These are phyloP conservation scores for Chaetomium globosum DNA, from an alignment of 2,329 filamentous ascomycete species.

Conservation along the genomic window DNA sequence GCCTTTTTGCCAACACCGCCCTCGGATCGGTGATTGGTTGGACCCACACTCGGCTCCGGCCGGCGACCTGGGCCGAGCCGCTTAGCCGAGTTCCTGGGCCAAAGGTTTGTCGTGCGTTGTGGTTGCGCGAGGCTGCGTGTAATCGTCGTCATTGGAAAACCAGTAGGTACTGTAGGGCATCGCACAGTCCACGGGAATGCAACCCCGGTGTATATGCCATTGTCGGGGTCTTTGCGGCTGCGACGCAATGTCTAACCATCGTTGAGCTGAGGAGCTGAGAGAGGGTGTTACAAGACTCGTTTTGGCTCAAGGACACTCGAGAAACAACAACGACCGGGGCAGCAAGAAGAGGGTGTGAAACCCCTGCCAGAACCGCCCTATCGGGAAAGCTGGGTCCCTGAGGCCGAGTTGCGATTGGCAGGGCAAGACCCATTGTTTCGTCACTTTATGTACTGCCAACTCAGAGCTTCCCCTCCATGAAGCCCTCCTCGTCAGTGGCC, in stretches of 20 bases:
- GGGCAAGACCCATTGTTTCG: slow-evolving; percentile 32
- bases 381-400: slow-evolving; percentile 34
- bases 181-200: slow-evolving; percentile 10
- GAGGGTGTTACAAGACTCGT: background rate
- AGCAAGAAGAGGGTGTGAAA: slow-evolving; percentile 29
- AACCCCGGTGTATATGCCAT: background rate
- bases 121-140: background rate
- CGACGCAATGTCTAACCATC: background rate
- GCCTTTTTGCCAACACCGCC: background rate
- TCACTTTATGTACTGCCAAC: slow-evolving; percentile 42
- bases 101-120: background rate
- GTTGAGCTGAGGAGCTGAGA: background rate
- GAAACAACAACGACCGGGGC: slow-evolving; percentile 11
- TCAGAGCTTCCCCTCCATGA: slow-evolving; percentile 33
- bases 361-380: slow-evolving; percentile 36
- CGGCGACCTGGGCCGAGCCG: slow-evolving; percentile 26
- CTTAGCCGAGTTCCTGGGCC: slow-evolving; percentile 13
- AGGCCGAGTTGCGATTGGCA: slow-evolving; percentile 33
- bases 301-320: background rate
- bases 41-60: slow-evolving; percentile 5
- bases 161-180: background rate
- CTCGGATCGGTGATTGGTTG: slow-evolving; percentile 11
- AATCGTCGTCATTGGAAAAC: too few relatives aligned
- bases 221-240: background rate
- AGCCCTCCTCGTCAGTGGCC: slow-evolving; percentile 25